phyloP scores from a whole-genome alignment of 441 rosid genomes.

The Pelargonium fulgidum region DNA sequence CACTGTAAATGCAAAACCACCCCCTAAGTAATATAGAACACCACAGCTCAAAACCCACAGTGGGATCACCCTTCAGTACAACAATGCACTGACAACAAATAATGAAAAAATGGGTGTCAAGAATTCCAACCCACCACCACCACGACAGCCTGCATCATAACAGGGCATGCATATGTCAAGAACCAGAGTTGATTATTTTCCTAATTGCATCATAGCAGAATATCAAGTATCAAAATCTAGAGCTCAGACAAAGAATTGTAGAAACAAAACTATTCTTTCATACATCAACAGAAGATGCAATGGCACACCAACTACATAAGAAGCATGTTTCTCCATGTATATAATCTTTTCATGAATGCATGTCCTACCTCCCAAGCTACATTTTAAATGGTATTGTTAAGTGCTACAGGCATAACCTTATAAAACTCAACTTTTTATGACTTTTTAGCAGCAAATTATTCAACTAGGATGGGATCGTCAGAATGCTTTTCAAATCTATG shows the following conservation, averaged over 20 bases:
- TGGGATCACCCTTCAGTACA: neutral
- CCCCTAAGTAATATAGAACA: too few species aligned
- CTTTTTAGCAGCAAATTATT: too few species aligned
- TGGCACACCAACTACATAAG: too few species aligned
- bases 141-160: slow-evolving; percentile 41
- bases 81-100: slow-evolving; percentile 41
- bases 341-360: too few species aligned
- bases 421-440: neutral
- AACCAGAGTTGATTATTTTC: too few species aligned
- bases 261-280: too few species aligned
- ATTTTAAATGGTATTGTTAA: too few species aligned
- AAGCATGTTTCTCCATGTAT: too few species aligned
- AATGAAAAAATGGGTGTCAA: slow-evolving; percentile 55
- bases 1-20: too few species aligned
- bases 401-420: neutral
- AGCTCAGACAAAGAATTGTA: neutral
- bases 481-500: neutral
- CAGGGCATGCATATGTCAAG: neutral
- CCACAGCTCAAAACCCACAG: neutral
- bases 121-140: slow-evolving; percentile 29
- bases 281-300: too few species aligned
- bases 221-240: neutral
- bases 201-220: neutral
- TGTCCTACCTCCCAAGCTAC: neutral
- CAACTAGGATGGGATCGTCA: too few species aligned